A percentile compares a stretch with the other conserved stretches of the same genome.
Conservation (phyloP, 116 monocot genomes). For the Papilionanthe hybrid region DNA sequence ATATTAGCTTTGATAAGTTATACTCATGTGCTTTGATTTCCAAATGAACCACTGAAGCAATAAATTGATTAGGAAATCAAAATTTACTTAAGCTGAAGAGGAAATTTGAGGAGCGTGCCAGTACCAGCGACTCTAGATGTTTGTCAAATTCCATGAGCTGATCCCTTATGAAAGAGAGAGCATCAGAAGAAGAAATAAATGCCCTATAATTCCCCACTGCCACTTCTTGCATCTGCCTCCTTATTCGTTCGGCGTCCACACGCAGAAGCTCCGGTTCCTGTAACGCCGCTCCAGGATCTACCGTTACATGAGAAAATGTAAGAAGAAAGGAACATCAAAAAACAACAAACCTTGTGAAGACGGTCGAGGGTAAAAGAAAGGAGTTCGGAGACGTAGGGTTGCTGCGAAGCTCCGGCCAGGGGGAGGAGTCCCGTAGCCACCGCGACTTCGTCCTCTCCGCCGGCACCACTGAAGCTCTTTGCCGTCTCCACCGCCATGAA, state of each 20-base stretch:
- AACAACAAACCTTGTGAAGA: conserved; percentile 65
- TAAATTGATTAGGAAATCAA: not conserved
- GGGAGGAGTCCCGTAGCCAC: conserved; percentile 40
- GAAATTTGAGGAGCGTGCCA: not conserved
- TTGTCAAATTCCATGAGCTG: conserved; percentile 63
- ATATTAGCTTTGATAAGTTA: too few species aligned
- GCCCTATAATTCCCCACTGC: conserved; percentile 95
- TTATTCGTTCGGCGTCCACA: conserved; percentile 87
- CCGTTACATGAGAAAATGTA: not conserved
- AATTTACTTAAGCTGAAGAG: not conserved
- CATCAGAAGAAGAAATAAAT: conserved; percentile 78
- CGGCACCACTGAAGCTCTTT: conserved; percentile 2
- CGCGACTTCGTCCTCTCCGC: conserved; percentile 26
- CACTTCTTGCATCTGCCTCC: conserved; percentile 99
- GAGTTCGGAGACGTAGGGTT: conserved; percentile 97
- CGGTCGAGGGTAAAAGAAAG: conserved; percentile 99
- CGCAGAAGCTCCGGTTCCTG: conserved; percentile 97
- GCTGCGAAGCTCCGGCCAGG: conserved; percentile 59
- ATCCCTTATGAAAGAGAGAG: conserved; percentile 62
- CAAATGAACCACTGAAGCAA: not conserved
- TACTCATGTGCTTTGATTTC: too few species aligned
- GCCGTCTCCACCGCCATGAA: not conserved
- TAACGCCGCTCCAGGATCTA: conserved; percentile 1
- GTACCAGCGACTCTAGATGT: conserved; percentile 85
- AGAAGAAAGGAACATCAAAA: not conserved